Base-by-base conservation (phyloP, 495 filamentous ascomycete genomes). In the Pyrenopolyporus hunteri region DNA sequence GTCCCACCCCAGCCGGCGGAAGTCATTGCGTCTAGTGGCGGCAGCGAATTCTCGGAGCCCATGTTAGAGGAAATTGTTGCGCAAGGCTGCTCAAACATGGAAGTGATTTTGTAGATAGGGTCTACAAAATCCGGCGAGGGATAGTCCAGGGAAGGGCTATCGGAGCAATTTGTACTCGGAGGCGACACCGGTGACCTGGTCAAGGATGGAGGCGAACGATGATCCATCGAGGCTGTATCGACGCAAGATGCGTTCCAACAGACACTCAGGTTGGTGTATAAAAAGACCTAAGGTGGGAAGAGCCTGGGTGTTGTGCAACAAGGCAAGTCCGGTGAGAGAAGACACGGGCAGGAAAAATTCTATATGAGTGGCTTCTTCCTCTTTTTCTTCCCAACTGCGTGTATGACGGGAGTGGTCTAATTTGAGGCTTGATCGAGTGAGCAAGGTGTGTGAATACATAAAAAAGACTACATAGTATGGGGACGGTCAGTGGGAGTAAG, bases 181-280 rank as follows among this genome's bases (percentile, higher is more conserved):
- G 78, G 75, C 29, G 78, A 76, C 13, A 76, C 72, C 16, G 78
- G 73, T 63, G 78, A 81, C 70, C 76, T 71, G 46, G 76, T 78
- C 52, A 81, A 72, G 57, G 76, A 70, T 33, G 78, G 78, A 59
- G 78, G 78, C 69, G 78, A 76, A 57, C 75, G 72, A 66, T 80
- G 72, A 66, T 80, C 77, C 78, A 81, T 81, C 57, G 57, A 52
- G 63, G 56, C 49, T 59, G 56, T 64, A 66, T 59, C 56, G 52
- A 66, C 57, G 57, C 63, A 50, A 55, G 46, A 61, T 52, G 50
- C 33, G 57, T 59, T 50, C 63, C 63, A 66, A 66, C 63, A 61
- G 42, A 31, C 32, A 35, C 36, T 23, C 35, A 56, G 52, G 57
- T 66, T 60, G 63, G 57, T 48, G 57, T 66, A 43, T 59, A 59